Base-by-base conservation (phyloP, 345 rosid genomes). In the Noccaea caerulescens region DNA sequence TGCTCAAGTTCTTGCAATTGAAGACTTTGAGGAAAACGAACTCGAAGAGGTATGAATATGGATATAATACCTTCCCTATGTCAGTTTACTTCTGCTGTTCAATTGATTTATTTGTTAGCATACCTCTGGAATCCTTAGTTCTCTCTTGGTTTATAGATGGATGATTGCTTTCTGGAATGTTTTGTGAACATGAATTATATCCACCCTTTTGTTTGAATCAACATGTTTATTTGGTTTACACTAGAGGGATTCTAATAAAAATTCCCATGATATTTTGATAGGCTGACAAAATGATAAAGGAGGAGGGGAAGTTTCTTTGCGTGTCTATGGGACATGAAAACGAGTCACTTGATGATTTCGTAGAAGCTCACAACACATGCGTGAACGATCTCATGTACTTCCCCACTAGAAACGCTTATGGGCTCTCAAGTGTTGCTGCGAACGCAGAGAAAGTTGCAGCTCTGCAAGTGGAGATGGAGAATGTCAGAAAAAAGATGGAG, bases 371-470 rank as follows among this genome's bases (percentile, higher is more conserved):
- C 82, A 83, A 84, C 50, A 90, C 89, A 14, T 95, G 96, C 71
- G 68, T 95, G 63, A 92, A 88, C 60, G 97, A 95, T 83, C 88
- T 95, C 69, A 90, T 92, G 96, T 95, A 87, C 83, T 90, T 92
- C 81, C 99, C 99, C 51, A 84, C 91, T 6, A 89, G 97, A 12
- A 82, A 85, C 66, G 96, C 98, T 20, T 90, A 82, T 52, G 98
- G 92, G 76, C 89, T 87, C 54, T 79, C 97, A 32, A 95, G 98
- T 83, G 99, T 95, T 78, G 99, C 98, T 57, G 97, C 84, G 72
- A 88, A 81, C 53, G 77, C 82, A 45, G 99, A 95, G 76, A 95
- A 95, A 82, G 86, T 95, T 58, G 84, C 92, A 14, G 96, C 97
- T 12, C 81, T 90, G 72, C 94, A 88, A 75, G 77, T 79, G 72